A percentile compares a stretch with the other conserved stretches of the same genome.
phyloP scores from a whole-genome alignment of 2,329 filamentous ascomycete species.

The Acarospora socialis region DNA sequence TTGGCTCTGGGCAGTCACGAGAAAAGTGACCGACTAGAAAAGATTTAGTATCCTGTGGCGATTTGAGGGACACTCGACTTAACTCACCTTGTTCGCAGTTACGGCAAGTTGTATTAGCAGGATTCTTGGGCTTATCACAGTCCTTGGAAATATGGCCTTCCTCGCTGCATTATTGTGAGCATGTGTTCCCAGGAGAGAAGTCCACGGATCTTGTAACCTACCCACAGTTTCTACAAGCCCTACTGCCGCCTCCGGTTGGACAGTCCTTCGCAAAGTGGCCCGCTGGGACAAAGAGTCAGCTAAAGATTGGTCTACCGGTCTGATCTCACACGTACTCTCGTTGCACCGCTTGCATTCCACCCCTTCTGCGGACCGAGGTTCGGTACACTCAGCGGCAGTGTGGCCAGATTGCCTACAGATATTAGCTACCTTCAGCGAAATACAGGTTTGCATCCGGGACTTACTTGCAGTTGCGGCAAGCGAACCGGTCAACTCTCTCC shows the following conservation, averaged over 20 bases:
- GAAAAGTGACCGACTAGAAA: slow-evolving; percentile 26
- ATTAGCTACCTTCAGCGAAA: slow-evolving; percentile 12
- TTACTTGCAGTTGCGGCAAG: slow-evolving; percentile 41
- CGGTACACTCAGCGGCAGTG: slow-evolving; percentile 33
- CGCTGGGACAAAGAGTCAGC: slow-evolving; percentile 18
- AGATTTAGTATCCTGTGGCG: slow-evolving; percentile 5
- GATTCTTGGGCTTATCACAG: slow-evolving; percentile 28
- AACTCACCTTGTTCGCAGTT: slow-evolving; percentile 30
- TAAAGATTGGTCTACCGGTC: not conserved
- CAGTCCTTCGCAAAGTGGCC: slow-evolving; percentile 35
- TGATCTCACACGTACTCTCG: slow-evolving; percentile 20
- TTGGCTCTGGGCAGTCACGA: slow-evolving; percentile 30
- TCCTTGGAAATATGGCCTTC: slow-evolving; percentile 29
- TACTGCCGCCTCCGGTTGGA: slow-evolving; percentile 22
- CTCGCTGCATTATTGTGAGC: slow-evolving; percentile 21
- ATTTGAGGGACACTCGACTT: not conserved
- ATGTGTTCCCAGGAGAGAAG: not conserved
- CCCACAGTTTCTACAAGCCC: slow-evolving; percentile 32
- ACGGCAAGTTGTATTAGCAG: slow-evolving; percentile 27
- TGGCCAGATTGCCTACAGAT: slow-evolving; percentile 28
- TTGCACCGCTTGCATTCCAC: slow-evolving; percentile 33
- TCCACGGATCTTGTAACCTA: slow-evolving; percentile 14
- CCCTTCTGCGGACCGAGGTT: slow-evolving; percentile 28
- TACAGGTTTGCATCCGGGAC: slow-evolving; percentile 5
- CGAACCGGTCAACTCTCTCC: slow-evolving; percentile 23